Conservation (phyloP, 2,329 filamentous ascomycete species). For the Talaromyces sp. region DNA sequence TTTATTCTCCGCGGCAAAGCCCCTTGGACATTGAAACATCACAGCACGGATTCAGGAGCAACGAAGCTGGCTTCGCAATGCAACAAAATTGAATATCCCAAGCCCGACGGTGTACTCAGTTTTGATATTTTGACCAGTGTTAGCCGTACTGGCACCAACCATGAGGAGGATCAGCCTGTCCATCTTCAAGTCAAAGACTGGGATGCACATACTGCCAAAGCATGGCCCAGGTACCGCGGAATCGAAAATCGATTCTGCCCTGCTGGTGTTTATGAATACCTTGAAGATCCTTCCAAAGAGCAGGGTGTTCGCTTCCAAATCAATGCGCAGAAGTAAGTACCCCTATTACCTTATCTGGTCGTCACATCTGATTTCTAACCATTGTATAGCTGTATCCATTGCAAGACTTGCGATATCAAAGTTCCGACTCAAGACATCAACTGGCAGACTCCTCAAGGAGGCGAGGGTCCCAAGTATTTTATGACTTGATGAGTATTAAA, state of each 20-base stretch:
- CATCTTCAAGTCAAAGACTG: constrained; percentile 94
- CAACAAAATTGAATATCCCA: constrained; percentile 91
- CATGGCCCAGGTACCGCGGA: constrained; percentile 86
- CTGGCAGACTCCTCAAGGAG: constrained; percentile 91
- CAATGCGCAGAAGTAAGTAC: constrained; percentile 88
- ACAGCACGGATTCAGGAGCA: constrained; percentile 69
- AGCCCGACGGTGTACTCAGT: constrained; percentile 89
- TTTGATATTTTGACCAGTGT: constrained; percentile 97
- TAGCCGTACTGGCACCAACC: constrained; percentile 92
- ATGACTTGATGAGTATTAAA: constrained; percentile 48
- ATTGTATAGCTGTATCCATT: constrained; percentile 81
- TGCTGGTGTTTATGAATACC: constrained; percentile 95
- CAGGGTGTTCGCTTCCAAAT: constrained; percentile 95
- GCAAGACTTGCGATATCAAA: constrained; percentile 99
- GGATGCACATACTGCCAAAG: constrained; percentile 75
- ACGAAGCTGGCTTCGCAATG: constrained; percentile 79
- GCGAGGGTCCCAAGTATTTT: constrained; percentile 68
- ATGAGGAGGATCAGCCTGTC: constrained; percentile 97
- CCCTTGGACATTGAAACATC: constrained; percentile 92
- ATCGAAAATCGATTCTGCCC: constrained; percentile 96
- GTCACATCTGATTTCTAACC: constrained; percentile 22
- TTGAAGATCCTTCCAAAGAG: constrained; percentile 84
- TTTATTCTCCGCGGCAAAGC: constrained; percentile 79
- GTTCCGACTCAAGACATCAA: constrained; percentile 96
- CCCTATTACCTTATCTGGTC: background rate